Percentiles rank a stretch among this genome's conserved stretches.
These are phyloP conservation scores for Panellus pusillus DNA, from an alignment of 768 basidiomycete species.

Conservation along the genomic window DNA sequence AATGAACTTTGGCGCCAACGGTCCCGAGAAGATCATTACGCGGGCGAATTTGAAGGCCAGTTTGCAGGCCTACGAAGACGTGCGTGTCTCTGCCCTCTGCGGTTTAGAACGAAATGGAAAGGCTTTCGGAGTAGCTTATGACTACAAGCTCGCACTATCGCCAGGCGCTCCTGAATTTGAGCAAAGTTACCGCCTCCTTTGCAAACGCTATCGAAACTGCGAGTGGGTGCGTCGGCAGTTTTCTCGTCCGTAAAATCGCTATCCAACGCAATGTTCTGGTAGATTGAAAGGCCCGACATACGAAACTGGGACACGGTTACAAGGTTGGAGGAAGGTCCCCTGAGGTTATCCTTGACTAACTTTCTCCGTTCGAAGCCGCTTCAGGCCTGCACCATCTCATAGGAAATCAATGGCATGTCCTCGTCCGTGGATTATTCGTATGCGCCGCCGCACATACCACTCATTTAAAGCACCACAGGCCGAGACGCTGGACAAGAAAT, in stretches of 20 bases:
- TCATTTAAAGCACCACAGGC: constrained; percentile 45
- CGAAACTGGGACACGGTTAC: constrained; percentile 77
- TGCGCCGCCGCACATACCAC: too few species aligned
- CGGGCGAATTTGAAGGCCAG: constrained; percentile 75
- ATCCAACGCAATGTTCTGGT: not conserved
- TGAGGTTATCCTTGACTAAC: constrained; percentile 4
- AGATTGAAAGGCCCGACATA: constrained; percentile 80
- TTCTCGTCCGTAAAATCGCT: not conserved
- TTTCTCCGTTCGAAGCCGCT: constrained; percentile 44
- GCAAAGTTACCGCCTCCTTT: constrained; percentile 79
- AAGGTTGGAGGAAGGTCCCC: constrained; percentile 29
- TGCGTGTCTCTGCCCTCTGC: constrained; percentile 36
- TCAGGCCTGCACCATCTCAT: constrained; percentile 90
- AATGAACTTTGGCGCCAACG: constrained; percentile 72
- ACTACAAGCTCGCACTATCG: constrained; percentile 77
- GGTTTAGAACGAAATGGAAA: not conserved
- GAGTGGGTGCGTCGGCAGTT: constrained; percentile 57
- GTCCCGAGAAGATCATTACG: constrained; percentile 82
- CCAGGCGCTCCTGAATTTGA: constrained; percentile 75
- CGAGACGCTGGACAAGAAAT: constrained; percentile 81
- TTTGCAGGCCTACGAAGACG: constrained; percentile 79
- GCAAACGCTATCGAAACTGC: constrained; percentile 86
- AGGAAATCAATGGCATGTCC: constrained; percentile 88
- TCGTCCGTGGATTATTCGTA: constrained; percentile 50
- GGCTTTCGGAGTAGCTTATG: constrained; percentile 55